Evolutionary conservation across 306 rosid species (phyloP).

Genomic region (Trichosanthes cucumerina): DNA sequence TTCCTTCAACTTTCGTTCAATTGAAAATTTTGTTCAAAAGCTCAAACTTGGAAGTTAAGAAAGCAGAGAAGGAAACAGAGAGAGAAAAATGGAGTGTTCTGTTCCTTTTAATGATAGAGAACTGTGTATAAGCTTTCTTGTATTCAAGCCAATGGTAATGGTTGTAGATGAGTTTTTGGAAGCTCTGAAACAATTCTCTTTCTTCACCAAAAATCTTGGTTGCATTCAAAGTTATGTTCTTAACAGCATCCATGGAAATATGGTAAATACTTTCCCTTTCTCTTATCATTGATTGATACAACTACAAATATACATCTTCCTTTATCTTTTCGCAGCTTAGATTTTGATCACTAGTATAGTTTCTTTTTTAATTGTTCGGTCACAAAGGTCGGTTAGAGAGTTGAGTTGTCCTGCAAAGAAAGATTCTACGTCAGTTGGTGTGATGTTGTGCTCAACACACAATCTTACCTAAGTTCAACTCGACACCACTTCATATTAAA

Average conservation of each 20-base stretch:
- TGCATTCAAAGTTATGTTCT: slow-evolving; percentile 64
- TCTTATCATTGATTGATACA: not conserved
- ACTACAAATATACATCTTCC: not conserved
- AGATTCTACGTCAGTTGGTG: no score
- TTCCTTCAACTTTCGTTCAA: not conserved
- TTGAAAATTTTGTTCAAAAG: not conserved
- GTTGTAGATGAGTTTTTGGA: slow-evolving; percentile 49
- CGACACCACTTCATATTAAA: no score
- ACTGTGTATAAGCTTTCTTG: slow-evolving; percentile 47
- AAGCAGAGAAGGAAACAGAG: not conserved
- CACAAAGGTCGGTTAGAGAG: no score
- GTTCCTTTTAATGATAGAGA: slow-evolving; percentile 47
- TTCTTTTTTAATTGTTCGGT: no score
- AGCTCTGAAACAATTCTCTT: slow-evolving; percentile 48
- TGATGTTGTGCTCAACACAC: no score
- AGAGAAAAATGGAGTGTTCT: slow-evolving; percentile 42
- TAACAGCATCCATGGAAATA: slow-evolving; percentile 86
- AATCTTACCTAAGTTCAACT: no score
- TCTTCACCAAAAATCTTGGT: slow-evolving; percentile 47
- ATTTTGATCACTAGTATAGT: not conserved
- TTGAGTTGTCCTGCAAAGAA: no score
- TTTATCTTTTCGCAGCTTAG: not conserved
- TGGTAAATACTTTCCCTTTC: slow-evolving; percentile 22
- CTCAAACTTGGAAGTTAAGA: not conserved
- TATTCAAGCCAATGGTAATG: slow-evolving; percentile 66